Evolutionary conservation across 345 rosid species (phyloP).

Genomic region (Fremontodendron californicum): DNA sequence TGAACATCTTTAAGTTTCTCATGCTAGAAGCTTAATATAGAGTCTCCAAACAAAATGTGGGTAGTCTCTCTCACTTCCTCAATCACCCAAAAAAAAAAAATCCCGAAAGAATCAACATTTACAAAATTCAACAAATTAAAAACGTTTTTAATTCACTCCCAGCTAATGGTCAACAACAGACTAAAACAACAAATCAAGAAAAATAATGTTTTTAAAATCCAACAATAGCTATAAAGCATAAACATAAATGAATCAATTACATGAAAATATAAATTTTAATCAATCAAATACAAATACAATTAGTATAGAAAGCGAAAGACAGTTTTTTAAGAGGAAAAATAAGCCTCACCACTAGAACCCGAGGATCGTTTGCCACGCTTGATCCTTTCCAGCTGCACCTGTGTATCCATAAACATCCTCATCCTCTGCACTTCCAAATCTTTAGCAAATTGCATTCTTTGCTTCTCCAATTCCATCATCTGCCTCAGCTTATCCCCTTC

Average conservation of each 20-base stretch:
- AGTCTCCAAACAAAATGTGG: no score
- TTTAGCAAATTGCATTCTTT: no score
- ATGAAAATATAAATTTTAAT: background rate
- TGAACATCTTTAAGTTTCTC: background rate
- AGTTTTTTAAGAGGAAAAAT: slow-evolving; percentile 1
- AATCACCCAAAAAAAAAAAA: no score
- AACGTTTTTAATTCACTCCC: background rate
- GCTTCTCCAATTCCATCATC: no score
- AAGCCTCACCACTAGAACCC: slow-evolving; percentile 39
- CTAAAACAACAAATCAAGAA: slow-evolving; percentile 1
- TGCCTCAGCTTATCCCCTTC: no score
- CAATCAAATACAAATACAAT: background rate
- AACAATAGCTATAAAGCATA: background rate
- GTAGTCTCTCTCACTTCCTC: no score
- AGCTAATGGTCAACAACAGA: background rate
- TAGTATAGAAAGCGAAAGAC: background rate
- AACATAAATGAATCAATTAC: background rate
- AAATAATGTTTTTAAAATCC: background rate
- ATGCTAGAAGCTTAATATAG: background rate
- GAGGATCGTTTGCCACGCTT: slow-evolving; percentile 56
- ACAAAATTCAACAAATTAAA: background rate
- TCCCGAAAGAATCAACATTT: no score
- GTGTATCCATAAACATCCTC: slow-evolving; percentile 91
- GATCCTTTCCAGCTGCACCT: slow-evolving; percentile 79
- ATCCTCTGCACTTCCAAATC: no score